A percentile compares a stretch with the other conserved stretches of the same genome.
Conservation (phyloP, 805 yeast species). For the Metschnikowia sp. region DNA sequence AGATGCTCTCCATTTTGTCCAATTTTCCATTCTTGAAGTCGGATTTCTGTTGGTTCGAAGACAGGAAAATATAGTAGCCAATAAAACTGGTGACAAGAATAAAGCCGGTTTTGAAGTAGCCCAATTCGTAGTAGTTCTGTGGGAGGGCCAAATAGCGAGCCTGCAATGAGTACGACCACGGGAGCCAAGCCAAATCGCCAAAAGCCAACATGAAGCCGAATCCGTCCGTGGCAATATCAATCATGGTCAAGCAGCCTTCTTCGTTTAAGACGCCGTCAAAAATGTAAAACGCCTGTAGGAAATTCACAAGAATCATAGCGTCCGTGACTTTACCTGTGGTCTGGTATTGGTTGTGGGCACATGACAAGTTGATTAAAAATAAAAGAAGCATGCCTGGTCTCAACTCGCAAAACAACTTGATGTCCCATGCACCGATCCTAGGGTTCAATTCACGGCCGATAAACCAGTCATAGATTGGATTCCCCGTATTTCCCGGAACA, state of each 20-base stretch:
- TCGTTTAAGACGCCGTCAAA: constrained; percentile 92
- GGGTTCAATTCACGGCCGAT: constrained; percentile 97
- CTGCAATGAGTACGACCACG: constrained; percentile 87
- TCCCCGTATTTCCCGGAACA: constrained; percentile 81
- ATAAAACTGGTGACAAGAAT: constrained; percentile 48
- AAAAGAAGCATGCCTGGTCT: constrained; percentile 92
- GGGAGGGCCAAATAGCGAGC: constrained; percentile 69
- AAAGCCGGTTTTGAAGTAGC: constrained; percentile 32
- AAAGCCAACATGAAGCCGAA: constrained; percentile 95
- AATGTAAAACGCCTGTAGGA: constrained; percentile 76
- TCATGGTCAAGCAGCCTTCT: constrained; percentile 87
- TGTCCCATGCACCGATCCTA: constrained; percentile 77
- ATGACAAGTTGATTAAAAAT: constrained; percentile 72
- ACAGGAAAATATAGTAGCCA: constrained; percentile 82
- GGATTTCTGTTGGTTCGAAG: constrained; percentile 82
- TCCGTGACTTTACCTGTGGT: constrained; percentile 57
- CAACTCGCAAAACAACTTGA: constrained; percentile 88
- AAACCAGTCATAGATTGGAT: constrained; percentile 83
- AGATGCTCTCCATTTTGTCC: constrained; percentile 58
- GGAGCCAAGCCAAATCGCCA: constrained; percentile 91
- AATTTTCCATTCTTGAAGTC: constrained; percentile 78
- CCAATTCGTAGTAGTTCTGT: constrained; percentile 52
- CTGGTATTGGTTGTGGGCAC: constrained; percentile 77
- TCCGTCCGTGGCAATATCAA: constrained; percentile 95
- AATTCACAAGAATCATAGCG: constrained; percentile 65